Percentiles rank a stretch among this genome's conserved stretches.
Conservation (phyloP, 2,329 filamentous ascomycete genomes). For the Fusarium sp. region DNA sequence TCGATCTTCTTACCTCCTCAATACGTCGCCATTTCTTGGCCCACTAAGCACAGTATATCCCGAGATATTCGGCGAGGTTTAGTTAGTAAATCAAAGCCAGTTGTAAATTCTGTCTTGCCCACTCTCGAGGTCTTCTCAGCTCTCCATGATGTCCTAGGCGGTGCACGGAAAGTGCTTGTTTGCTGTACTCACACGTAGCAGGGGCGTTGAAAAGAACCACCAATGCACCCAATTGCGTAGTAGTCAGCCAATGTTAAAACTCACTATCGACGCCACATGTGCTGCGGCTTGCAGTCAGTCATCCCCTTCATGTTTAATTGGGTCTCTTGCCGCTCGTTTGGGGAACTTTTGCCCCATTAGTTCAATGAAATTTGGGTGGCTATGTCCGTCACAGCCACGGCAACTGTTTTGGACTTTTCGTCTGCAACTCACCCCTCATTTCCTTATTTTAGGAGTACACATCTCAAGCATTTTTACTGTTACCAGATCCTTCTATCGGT, state of each 20-base stretch:
- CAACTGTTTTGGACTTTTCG: no score
- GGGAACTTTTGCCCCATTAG: not conserved
- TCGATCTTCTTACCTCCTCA: no score
- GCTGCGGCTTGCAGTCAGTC: not conserved
- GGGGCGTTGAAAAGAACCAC: not conserved
- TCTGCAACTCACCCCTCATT: no score
- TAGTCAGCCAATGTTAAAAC: not conserved
- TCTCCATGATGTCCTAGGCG: rapidly evolving
- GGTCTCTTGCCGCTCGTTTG: not conserved
- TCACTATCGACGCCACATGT: not conserved
- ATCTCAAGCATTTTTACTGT: not conserved
- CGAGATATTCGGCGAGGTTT: no score
- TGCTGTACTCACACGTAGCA: no score
- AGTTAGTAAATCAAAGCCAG: no score
- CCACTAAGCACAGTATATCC: no score
- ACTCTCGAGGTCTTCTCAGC: rapidly evolving
- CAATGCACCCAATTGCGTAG: no score
- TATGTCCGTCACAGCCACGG: not conserved
- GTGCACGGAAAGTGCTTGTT: not conserved
- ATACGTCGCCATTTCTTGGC: no score
- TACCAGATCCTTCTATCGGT: rapidly evolving
- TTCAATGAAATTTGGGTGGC: not conserved
- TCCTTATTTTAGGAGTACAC: not conserved
- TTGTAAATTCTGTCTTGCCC: not conserved
- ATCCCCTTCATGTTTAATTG: rapidly evolving